Evolutionary conservation across 768 basidiomycete genomes (phyloP), one percentile per base, ranked within the genome.

Genomic region (Chalciporus chontae): DNA sequence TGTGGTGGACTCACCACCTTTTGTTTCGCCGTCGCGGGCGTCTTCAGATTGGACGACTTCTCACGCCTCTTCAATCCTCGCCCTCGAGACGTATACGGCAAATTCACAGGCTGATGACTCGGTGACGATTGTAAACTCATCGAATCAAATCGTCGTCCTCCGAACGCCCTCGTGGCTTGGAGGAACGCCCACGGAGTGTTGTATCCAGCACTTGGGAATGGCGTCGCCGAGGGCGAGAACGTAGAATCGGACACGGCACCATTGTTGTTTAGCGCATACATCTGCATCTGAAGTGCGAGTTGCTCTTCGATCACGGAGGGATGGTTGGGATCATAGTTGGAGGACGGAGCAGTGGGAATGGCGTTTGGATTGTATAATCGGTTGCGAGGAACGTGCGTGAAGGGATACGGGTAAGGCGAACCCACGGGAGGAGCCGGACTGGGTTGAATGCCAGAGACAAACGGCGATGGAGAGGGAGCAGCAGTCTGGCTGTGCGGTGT

Each of bases 341-440:
- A 55, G 0, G 53, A 70, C 52, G 42, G 73, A 68, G 60, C 83
- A 60, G 64, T 70, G 70, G 52, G 73, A 56, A 64, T 74, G 72
- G 62, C 56, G 36, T 71, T 70, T 4, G 64, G 65, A 1, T 71
- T 53, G 40, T 73, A 74, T 8, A 68, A 62, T 40, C 76, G 65
- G 40, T 73, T 75, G 0, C 87, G 79, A 19, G 80, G 80, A 39
- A 90, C 82, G 49, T 89, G 87, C 14, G 77, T 75, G 68, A 83
- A 91, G 0, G 87, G 87, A 63, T 81, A 87, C 0, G 88, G 89
- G 51, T 87, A 90, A 2, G 89, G 89, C 4, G 89, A 90, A 8
- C 88, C 87, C 5, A 72, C 77, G 5, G 78, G 78, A 8, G 74
- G 73, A 3, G 80, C 70, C 0, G 83, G 80, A 53, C 79, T 83